Base-by-base conservation (phyloP, 345 rosid genomes). In the Salix dunnii region DNA sequence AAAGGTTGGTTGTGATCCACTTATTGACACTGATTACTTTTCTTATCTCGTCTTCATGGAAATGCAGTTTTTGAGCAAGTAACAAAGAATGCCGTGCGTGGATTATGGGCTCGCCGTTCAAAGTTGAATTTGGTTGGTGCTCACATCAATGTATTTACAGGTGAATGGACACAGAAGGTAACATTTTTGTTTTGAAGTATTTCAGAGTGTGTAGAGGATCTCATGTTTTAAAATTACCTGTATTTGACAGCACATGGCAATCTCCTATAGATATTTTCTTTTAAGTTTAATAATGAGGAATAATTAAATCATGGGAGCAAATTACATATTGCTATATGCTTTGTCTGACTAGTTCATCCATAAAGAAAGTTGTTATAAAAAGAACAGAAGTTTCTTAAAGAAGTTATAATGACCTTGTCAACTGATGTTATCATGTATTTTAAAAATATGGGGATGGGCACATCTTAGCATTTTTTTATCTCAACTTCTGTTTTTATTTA, bases 91-190 rank as follows among this genome's bases (percentile, higher is more conserved):
- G 91, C 98, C 7, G 98, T 96, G 65, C 87, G 85, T 78, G 99
- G 96, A 76, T 80, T 96, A 68, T 96, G 99, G 99, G 94, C 97
- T 17, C 91, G 98, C 65, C 97, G 98, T 80, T 96, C 98, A 82
- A 93, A 78, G 80, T 91, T 96, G 67, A 86, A 91, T 87, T 86
- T 93, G 74, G 96, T 96, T 80, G 99, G 99, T 80, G 99, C 99
- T 78, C 99, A 96, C 83, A 93, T 96, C 80, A 93, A 96, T 88
- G 98, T 93, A 68, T 96, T 96, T 84, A 93, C 99, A 65, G 99
- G 99, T 82, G 99, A 93, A 92, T 96, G 99, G 99, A 96, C 99
- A 58, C 99, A 96, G 67, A 96, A 96, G 98, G 99, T 96, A 88
- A 71, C 71, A 76, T 73, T 76, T 35, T 31, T 31, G 12, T 71